Evolutionary conservation across 2,329 filamentous ascomycete species (phyloP), one percentile per base, ranked within the genome.

Genomic region (Ascochyta fabae): DNA sequence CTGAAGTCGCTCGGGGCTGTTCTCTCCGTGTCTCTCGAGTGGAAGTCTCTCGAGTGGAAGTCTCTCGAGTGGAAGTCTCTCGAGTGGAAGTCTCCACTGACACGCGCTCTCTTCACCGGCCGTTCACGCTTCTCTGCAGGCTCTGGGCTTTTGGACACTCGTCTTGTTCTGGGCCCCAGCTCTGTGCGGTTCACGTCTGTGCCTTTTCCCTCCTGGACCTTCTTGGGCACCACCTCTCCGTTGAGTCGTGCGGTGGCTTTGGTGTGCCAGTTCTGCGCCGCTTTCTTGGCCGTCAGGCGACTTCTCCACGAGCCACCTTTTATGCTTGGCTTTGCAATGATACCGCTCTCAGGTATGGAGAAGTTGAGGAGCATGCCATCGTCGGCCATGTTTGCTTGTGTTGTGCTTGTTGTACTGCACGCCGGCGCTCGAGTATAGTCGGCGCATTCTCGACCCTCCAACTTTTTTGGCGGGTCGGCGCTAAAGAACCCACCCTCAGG

Each of bases 281-380:
- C 82, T 75, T 90, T 90, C 77, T 92, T 90, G 33, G 92, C 92
- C 52, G 87, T 88, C 57, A 94, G 83, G 59, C 95, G 86, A 73
- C 96, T 93, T 71, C 90, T 89, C 95, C 95, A 99, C 67, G 86
- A 86, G n/a, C 95, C 95, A 65, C 95, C 95, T 73, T 90, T 95
- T 76, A 96, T 91, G 50, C 80, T 83, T 3, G 81, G 78, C 64
- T 82, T 81, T 83, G 84, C 81, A 57, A 87, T 83, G 49, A 91
- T 74, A 12, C 89, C 84, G 16, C 80, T 84, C 58, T 91, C 87
- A 26, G 86, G 84, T 53, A 96, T 80, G 67, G 92, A 88, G 74
- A 98, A 97, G 69, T 98, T 98, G 72, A 98, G 81, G 53, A 97
- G 84, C 86, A 99, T 90, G 65, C 92, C 92, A 87, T 96, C 91